phyloP scores from a whole-genome alignment of 306 rosid genomes.

The Acacia acuminata region DNA sequence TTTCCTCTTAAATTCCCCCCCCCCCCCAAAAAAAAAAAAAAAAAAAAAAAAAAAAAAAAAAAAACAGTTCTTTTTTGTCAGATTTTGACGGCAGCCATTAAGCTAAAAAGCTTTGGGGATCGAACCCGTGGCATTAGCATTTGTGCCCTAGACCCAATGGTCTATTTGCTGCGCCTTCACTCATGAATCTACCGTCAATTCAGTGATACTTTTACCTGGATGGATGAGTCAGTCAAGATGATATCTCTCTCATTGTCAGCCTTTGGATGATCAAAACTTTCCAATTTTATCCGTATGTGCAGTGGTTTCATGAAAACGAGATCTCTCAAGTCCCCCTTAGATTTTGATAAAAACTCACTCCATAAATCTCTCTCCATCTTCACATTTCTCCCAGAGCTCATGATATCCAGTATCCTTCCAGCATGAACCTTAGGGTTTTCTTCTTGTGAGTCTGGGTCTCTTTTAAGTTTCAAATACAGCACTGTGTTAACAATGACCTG shows the following conservation, averaged over 20 bases:
- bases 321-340: slow-evolving; percentile 69
- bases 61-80: no score
- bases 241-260: slow-evolving; percentile 65
- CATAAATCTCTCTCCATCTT: slow-evolving; percentile 57
- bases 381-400: slow-evolving; percentile 47
- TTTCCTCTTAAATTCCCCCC: no score
- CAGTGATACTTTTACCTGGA: slow-evolving; percentile 63
- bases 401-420: slow-evolving; percentile 57
- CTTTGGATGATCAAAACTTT: slow-evolving; percentile 65
- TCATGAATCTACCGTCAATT: slow-evolving; percentile 27
- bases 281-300: slow-evolving; percentile 68
- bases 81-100: no score
- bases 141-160: no score
- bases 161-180: background rate
- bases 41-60: no score
- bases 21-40: no score
- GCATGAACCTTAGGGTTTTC: slow-evolving; percentile 56
- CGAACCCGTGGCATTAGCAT: no score
- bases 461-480: slow-evolving; percentile 61
- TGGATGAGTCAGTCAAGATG: slow-evolving; percentile 58
- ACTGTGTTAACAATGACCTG: slow-evolving; percentile 73
- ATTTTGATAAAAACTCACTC: slow-evolving; percentile 52
- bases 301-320: slow-evolving; percentile 67
- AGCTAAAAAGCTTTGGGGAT: no score
- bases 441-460: slow-evolving; percentile 32